A percentile compares a stretch with the other conserved stretches of the same genome.
Conservation (phyloP, 2,329 filamentous ascomycete genomes). For the Nemania sp. region DNA sequence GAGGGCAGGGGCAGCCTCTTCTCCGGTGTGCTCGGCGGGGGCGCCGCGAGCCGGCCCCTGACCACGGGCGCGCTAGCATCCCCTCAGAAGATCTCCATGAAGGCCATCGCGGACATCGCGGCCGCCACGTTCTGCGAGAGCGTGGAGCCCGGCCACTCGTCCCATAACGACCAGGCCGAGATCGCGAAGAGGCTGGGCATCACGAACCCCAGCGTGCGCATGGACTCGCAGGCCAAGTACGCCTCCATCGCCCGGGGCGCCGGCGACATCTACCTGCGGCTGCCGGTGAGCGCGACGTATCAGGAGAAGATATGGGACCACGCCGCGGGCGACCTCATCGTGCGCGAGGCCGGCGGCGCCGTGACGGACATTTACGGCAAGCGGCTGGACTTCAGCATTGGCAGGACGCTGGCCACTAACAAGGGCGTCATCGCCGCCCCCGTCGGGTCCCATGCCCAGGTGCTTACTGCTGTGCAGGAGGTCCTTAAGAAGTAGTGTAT, state of each 20-base stretch:
- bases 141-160: constrained; percentile 90
- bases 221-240: constrained; percentile 99
- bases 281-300: constrained; percentile 85
- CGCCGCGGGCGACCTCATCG: constrained; percentile 91
- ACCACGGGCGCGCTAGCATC: constrained; percentile 56
- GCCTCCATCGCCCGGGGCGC: constrained; percentile 91
- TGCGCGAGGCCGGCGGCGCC: constrained; percentile 88
- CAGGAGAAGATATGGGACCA: constrained; percentile 99
- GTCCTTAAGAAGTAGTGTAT: constrained; percentile 64
- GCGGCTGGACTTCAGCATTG: constrained; percentile 81
- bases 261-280: constrained; percentile 89
- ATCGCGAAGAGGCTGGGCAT: constrained; percentile 88
- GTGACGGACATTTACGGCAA: constrained; percentile 90
- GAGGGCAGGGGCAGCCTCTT: constrained; percentile 86
- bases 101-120: constrained; percentile 70
- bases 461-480: constrained; percentile 80
- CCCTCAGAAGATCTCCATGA: constrained; percentile 76
- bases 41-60: constrained; percentile 79
- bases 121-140: constrained; percentile 94
- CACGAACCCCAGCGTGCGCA: constrained; percentile 83
- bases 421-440: constrained; percentile 93
- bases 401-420: constrained; percentile 84
- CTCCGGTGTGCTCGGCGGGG: constrained; percentile 77
- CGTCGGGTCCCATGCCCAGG: constrained; percentile 71
- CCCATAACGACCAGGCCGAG: constrained; percentile 82